Evolutionary conservation across 352 stramenopile genomes (phyloP), one percentile per base, ranked within the genome.

Genomic region (Phytophthora rubi): DNA sequence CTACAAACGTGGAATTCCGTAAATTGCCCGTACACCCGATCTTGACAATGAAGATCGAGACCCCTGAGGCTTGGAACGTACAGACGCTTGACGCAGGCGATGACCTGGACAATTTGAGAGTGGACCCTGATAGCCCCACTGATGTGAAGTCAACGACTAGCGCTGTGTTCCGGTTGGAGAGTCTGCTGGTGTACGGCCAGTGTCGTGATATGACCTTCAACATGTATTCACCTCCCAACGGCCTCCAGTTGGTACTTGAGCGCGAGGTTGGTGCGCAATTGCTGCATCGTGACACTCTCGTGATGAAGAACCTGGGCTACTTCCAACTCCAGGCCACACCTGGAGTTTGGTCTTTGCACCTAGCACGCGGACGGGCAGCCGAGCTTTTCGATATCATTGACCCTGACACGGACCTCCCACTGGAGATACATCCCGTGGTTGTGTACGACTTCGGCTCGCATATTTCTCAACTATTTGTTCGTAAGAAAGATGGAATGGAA

Each of bases 231-330:
- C 89, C 94, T 26, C 91, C 94, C 0, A 95, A 97, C 52, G 95
- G 96, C 0, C 80, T 99, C 10, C 95, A 98, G 71, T 68, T 99
- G 21, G 77, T 97, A 28, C 80, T 99, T 51, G 79, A 95, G 48
- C 89, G 86, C 21, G 79, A 90, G n/a, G 73, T 91, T 23, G 86
- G 81, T 9, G 75, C 59, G 52, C 61, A 75, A 28, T 74, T 76
- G 23, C 59, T 92, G 39, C 81, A 94, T 53, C 89, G 88, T 23
- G 98, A 99, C 70, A 99, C 98, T 13, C 70, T 99, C 4, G 98
- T 99, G 16, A 99, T 99, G 98, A 98, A 99, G 69, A 99, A 99
- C 78, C 77, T 98, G 32, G 98, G 98, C 13, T 99, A 99, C 86
- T 99, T 98, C 81, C 98, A 99, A 73, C 83, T 99, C 12, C 94